Conservation (phyloP, 2,329 filamentous ascomycete species). For the Lachnellula arida region DNA sequence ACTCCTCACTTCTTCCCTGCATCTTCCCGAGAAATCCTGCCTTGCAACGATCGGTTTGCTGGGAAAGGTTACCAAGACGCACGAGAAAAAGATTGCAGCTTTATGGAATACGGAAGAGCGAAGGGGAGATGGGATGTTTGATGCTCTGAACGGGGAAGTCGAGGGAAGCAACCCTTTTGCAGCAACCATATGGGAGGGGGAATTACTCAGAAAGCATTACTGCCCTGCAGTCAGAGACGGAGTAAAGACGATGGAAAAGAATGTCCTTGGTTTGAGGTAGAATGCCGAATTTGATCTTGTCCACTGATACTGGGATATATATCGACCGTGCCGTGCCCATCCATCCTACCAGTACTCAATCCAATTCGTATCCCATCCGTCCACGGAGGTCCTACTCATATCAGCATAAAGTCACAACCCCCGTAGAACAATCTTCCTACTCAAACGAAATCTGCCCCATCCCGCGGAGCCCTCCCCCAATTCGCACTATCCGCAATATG, state of each 20-base stretch:
- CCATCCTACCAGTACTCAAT: background rate
- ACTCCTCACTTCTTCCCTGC: conserved; percentile 74
- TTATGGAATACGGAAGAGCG: conserved; percentile 94
- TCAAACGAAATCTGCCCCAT: too few species aligned
- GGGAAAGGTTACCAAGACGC: conserved; percentile 71
- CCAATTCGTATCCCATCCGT: background rate
- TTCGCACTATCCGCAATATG: too few species aligned
- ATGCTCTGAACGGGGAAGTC: conserved; percentile 65
- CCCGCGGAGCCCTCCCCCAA: too few species aligned
- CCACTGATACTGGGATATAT: background rate
- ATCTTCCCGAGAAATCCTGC: conserved; percentile 85
- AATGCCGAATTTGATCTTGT: background rate
- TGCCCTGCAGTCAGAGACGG: conserved; percentile 81
- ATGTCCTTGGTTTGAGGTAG: conserved; percentile 29
- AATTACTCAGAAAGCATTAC: conserved; percentile 79
- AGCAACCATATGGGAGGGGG: conserved; percentile 88
- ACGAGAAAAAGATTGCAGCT: conserved; percentile 76
- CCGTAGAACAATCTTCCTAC: too few species aligned
- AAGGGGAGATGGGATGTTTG: conserved; percentile 83
- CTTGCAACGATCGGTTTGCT: conserved; percentile 76
- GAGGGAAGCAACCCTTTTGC: conserved; percentile 90
- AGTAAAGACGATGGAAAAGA: conserved; percentile 64
- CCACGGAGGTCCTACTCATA: background rate
- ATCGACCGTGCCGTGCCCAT: background rate
- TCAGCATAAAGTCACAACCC: too few species aligned